Conservation (phyloP, 352 stramenopile genomes). For the Globisporangium cederbergense region DNA sequence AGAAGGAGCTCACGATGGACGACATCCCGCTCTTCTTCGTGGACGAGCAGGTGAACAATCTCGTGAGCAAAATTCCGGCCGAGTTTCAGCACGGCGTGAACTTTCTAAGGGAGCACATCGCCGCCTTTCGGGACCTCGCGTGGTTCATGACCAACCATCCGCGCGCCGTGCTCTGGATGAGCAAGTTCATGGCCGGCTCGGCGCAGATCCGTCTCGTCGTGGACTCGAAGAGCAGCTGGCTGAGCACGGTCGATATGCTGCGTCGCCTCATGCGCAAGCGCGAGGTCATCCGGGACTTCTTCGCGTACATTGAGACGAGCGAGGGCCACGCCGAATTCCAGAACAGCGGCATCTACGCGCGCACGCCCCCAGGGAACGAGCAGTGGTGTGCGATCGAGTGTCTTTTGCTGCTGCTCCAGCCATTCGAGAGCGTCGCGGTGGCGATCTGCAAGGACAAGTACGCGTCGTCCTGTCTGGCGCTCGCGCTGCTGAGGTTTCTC, state of each 20-base stretch:
- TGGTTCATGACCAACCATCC: conserved; percentile 48
- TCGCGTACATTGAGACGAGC: conserved; percentile 36
- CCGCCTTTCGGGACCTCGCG: conserved; percentile 35
- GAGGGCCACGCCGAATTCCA: conserved; percentile 38
- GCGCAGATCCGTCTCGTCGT: conserved; percentile 37
- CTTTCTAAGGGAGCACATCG: conserved; percentile 34
- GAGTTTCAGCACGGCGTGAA: conserved; percentile 34
- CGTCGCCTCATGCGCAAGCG: conserved; percentile 38
- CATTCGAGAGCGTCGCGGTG: conserved; percentile 43
- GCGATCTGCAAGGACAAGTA: conserved; percentile 46
- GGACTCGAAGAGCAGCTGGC: conserved; percentile 40
- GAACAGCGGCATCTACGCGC: conserved; percentile 17
- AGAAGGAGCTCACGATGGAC: conserved; percentile 30
- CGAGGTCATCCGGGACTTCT: conserved; percentile 43
- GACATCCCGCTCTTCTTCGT: conserved; percentile 40
- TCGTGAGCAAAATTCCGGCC: conserved; percentile 27
- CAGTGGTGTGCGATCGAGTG: conserved; percentile 46
- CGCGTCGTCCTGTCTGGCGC: conserved; percentile 31
- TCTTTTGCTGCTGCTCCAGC: conserved; percentile 35
- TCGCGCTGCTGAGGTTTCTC: conserved; percentile 40
- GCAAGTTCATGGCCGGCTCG: conserved; percentile 33
- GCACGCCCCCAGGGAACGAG: conserved; percentile 24
- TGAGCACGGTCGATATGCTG: conserved; percentile 49
- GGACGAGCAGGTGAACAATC: conserved; percentile 41
- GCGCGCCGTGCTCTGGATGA: conserved; percentile 33